Base-by-base conservation (phyloP, 495 filamentous ascomycete genomes). In the Trichocladium antarcticum region DNA sequence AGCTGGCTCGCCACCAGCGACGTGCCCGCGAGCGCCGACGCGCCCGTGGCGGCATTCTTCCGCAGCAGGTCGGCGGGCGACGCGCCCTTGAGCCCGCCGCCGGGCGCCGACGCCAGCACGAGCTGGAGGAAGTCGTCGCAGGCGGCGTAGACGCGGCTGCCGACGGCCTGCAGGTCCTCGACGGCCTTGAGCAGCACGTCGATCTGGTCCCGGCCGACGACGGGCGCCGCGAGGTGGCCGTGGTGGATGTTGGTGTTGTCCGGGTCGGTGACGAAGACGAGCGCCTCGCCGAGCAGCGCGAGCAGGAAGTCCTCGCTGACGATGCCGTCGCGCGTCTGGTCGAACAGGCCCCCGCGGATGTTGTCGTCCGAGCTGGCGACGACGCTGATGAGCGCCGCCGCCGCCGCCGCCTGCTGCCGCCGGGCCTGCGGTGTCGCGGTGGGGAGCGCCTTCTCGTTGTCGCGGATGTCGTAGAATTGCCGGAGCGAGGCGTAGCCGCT, bases 401-500 rank as follows among this genome's bases (percentile, higher is more conserved):
- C 80, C 22, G 77, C 68, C 0, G 80, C 82, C 17, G 87, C 87
- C 50, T 79, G 79, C 41, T 73, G 73, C 49, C 78, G 82, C 29
- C 83, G 71, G 3, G 76, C 69, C 6, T 54, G 53, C 6, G 67
- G 58, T 8, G 63, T 62, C 3, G 58, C 53, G 22, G 76, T 53
- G 14, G 72, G 68, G 1, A 77, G 49, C 10, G 38, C 54, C 35
- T 51, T 35, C 11, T 64, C 45, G 51, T 51, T 32, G 53, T 96
- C 89, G 39, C 89, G 80, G 34, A 87, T 76, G 54, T 89, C 82
- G 63, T 93, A 96, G 67, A 89, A 95, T 53, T 81, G 81, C 14
- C 89, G 79, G 6, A 96, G 71, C 0, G 84, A 89, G 29, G 87
- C 89, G 57, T 95, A 96, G 29, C 89, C 89, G 60, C 83, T 88